A percentile compares a stretch with the other conserved stretches of the same genome.
Evolutionary conservation across 768 basidiomycete genomes (phyloP).

Genomic region (Calocera viscosa): DNA sequence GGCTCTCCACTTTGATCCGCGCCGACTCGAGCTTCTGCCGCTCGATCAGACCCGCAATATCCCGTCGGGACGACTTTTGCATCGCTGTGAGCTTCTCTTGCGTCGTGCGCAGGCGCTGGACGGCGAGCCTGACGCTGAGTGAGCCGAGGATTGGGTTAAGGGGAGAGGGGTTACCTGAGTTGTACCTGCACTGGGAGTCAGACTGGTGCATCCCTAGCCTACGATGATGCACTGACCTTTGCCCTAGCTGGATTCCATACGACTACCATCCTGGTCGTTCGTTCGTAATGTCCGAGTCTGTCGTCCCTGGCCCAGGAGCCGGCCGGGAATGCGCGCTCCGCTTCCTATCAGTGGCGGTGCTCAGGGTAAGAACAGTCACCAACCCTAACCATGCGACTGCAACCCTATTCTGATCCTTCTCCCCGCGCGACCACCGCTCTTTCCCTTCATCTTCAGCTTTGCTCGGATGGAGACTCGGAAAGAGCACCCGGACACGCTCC

Average conservation of each 20-base stretch:
- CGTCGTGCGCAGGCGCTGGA: conserved; percentile 70
- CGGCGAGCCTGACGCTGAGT: conserved; percentile 46
- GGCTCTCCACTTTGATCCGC: conserved; percentile 72
- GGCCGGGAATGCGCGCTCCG: too few relatives aligned
- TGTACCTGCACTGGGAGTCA: conserved; percentile 12
- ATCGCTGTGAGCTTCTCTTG: conserved; percentile 91
- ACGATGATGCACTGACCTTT: conserved; percentile 15
- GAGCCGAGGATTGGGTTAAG: not conserved
- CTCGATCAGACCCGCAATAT: conserved; percentile 71
- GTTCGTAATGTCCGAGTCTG: not conserved
- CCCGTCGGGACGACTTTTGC: conserved; percentile 55
- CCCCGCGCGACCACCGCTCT: too few relatives aligned
- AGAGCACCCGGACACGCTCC: not conserved
- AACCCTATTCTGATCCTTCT: not conserved
- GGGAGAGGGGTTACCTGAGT: conserved; percentile 13
- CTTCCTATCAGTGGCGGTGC: not conserved
- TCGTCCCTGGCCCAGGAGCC: too few relatives aligned
- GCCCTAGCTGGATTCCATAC: conserved; percentile 20
- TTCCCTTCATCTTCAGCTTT: not conserved
- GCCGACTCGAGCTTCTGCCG: conserved; percentile 74
- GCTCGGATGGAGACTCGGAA: not conserved
- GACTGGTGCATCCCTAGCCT: not conserved
- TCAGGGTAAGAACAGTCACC: not conserved
- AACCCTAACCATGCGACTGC: not conserved
- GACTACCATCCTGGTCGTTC: not conserved